Percentiles rank a stretch among this genome's conserved stretches.
These are phyloP conservation scores for Recurvomyces mirabilis DNA, from an alignment of 495 filamentous ascomycete genomes.

Conservation along the genomic window DNA sequence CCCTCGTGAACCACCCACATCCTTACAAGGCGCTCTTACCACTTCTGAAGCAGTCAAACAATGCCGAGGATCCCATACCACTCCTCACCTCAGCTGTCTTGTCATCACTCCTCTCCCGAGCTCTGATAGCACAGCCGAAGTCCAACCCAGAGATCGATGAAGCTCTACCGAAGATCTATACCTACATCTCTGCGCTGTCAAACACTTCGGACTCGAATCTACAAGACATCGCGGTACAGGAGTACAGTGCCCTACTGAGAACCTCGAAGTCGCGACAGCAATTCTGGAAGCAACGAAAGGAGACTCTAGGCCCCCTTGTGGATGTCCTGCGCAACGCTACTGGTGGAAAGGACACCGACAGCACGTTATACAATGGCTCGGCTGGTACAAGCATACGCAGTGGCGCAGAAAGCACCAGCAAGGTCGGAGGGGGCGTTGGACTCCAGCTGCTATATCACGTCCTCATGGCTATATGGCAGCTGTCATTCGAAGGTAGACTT, in stretches of 20 bases:
- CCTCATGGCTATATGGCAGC: slow-evolving; percentile 84
- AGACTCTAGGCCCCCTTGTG: slow-evolving; percentile 72
- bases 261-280: slow-evolving; percentile 60
- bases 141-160: slow-evolving; percentile 48
- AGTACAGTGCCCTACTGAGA: slow-evolving; percentile 78
- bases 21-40: slow-evolving; percentile 80
- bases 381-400: slow-evolving; percentile 26
- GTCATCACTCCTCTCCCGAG: slow-evolving; percentile 63
- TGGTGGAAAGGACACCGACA: slow-evolving; percentile 56
- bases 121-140: slow-evolving; percentile 47
- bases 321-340: slow-evolving; percentile 73
- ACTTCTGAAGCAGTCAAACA: slow-evolving; percentile 67
- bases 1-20: slow-evolving; percentile 60
- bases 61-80: slow-evolving; percentile 75
- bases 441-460: slow-evolving; percentile 93
- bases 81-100: slow-evolving; percentile 84
- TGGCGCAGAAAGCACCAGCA: slow-evolving; percentile 53
- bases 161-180: slow-evolving; percentile 75
- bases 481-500: slow-evolving; percentile 77
- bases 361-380: slow-evolving; percentile 58
- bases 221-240: slow-evolving; percentile 89
- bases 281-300: slow-evolving; percentile 78
- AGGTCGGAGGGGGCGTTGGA: slow-evolving; percentile 69
- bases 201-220: slow-evolving; percentile 75
- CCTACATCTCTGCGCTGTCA: slow-evolving; percentile 70